These are phyloP conservation scores for Microthyrium microscopicum DNA, from an alignment of 2,329 filamentous ascomycete species.

Conservation along the genomic window DNA sequence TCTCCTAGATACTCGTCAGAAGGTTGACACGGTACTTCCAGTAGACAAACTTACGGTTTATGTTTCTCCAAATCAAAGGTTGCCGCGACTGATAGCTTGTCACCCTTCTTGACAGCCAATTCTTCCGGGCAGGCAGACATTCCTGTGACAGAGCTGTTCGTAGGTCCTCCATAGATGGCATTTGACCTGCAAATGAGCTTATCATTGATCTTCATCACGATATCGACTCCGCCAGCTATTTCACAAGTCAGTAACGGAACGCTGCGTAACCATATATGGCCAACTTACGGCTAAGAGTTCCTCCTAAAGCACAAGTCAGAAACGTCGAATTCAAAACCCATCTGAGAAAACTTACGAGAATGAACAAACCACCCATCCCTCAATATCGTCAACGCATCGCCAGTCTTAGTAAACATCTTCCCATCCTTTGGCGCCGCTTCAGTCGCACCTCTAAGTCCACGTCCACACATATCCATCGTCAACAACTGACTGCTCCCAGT, in stretches of 20 bases:
- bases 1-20: no score
- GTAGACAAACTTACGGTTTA: no score
- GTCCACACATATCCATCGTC: not conserved
- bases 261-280: no score
- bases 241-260: no score
- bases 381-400: not conserved
- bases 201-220: not conserved
- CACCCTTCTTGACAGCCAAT: constrained; percentile 6
- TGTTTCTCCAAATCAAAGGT: constrained; percentile 4
- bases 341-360: constrained; percentile 1
- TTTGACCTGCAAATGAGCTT: constrained; percentile 3
- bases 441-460: no score
- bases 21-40: no score
- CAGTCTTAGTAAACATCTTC: not conserved
- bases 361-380: constrained; percentile 1
- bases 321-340: no score
- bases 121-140: no score
- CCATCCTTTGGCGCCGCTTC: no score
- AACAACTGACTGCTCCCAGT: not conserved
- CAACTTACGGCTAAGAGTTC: not conserved
- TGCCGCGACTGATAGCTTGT: constrained; percentile 1
- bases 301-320: not conserved
- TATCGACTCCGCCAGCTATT: constrained; percentile 12
- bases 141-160: constrained; percentile 3
- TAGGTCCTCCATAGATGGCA: constrained; percentile 2